Conservation (phyloP, 176 grass and related monocot genomes). For the Alopecurus myosuroides region DNA sequence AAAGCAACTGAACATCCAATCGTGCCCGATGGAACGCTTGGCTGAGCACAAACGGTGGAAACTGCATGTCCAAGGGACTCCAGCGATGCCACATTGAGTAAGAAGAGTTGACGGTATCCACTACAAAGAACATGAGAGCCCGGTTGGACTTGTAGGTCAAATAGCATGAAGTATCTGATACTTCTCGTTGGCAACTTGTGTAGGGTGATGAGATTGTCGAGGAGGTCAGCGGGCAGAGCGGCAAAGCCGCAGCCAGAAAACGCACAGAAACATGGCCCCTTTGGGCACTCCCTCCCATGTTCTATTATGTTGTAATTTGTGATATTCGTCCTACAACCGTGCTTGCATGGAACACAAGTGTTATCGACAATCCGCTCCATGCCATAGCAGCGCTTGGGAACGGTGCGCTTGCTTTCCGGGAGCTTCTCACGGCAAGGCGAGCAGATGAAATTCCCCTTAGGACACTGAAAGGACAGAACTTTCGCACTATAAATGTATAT, state of each 20-base stretch:
- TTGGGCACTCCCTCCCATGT: neutral
- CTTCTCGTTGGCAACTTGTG: neutral
- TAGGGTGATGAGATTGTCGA: neutral
- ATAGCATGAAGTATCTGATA: neutral
- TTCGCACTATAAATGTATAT: too few relatives aligned
- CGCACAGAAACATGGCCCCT: neutral
- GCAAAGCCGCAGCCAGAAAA: neutral
- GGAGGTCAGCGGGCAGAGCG: neutral
- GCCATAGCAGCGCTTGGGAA: neutral
- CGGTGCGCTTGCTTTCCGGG: neutral
- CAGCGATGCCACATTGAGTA: neutral
- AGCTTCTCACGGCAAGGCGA: neutral
- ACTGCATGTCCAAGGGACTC: neutral
- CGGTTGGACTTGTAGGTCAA: neutral
- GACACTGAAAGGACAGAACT: slow-evolving; percentile 15
- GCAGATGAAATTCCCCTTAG: slow-evolving; percentile 17
- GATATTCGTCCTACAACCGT: neutral
- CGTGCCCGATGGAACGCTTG: neutral
- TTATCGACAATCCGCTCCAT: slow-evolving; percentile 13
- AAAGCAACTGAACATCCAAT: slow-evolving; percentile 1
- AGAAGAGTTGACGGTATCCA: neutral
- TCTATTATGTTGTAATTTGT: neutral
- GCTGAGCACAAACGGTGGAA: slow-evolving; percentile 8
- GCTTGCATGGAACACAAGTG: neutral
- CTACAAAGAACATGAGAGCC: neutral